Base-by-base conservation (phyloP, 371 early-diverging fungal genomes). In the Syncephalastrum racemosum region DNA sequence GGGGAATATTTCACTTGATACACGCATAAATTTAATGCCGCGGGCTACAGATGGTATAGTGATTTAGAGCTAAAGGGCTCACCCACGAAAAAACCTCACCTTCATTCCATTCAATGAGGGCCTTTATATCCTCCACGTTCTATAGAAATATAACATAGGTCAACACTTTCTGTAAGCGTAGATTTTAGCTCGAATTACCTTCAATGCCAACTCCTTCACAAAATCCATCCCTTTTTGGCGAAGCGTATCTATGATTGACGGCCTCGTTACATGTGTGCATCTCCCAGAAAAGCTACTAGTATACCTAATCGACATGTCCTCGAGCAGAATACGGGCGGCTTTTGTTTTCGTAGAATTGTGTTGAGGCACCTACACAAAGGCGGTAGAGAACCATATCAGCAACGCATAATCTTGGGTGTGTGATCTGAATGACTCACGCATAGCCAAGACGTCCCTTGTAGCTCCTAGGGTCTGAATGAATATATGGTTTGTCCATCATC, bases 81-180 rank as follows among this genome's bases (percentile, higher is more conserved):
- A 19, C 13, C 18, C 23, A 27, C 16, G 2, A 10, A 8, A 8
- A 31, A 31, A 31, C 10, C 36, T 59, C 53, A 62, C 75, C 70
- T 69, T 79, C 73, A 53, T 79, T 79, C 79, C 79, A 79, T 56
- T 79, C 70, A 22, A 79, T 62, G 62, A 79, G 56, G 1, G 58
- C 63, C 22, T 60, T 65, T 16, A 77, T 42, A 49, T 79, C 80
- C 5, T 56, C 56, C 15, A 73, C 58, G 56, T 79, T 79, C 71
- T 75, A 59, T 25, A 43, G 31, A 40, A 20, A 19, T 12, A 31
- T 31, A 2, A 19, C 36, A 31, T 31, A 2, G 10, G 36, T 31
- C 36, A 19, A 10, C 39, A 19, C 4, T n/a, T 39, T 25, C 40
- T 19, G 6, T 27, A 45, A 23, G 53, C 4, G 27, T 45, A 20